Base-by-base conservation (phyloP, 2,329 filamentous ascomycete genomes). In the Dactylonectria estremocensis region DNA sequence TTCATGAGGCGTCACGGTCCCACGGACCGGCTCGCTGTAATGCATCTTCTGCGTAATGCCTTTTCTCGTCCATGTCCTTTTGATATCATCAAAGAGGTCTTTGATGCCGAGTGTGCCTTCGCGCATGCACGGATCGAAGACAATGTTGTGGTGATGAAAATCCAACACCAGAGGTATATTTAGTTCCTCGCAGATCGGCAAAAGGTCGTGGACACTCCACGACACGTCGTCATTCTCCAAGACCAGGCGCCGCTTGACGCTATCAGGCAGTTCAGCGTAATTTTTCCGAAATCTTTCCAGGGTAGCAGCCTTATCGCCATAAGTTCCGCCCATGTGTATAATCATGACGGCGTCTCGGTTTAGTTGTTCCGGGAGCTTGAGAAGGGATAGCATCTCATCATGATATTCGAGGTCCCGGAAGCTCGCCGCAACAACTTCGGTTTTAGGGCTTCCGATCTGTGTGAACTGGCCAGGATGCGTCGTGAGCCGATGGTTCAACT, bases 11-110 rank as follows among this genome's bases (percentile, higher is more conserved):
- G 95, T 97, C 46, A 97, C 88, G 1, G 95, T 94, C 1, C 68
- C 50, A 5, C 77, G 70, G 0, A 78, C 80, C 0, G 91, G 92
- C 77, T 98, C 95, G 28, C 93, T 97, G 80, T 98, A 98, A 77
- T 98, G 95, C 94, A 98, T 97, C 82, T 98, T 98, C 74, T 96
- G 95, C 2, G 86, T 95, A 71, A 97, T 98, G 1, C 87, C 84
- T 79, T 98, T 98, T 33, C 89, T 87, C 1, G 87, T 89, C 95
- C 95, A 98, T 0, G 94, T 98, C 3, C 91, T 90, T 49, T 88
- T 87, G 75, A 98, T 98, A 5, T 92, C 90, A 0, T 91, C 90
- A 68, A 89, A 96, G 0, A 97, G 82, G 0, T 79, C 76, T 55
- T 92, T 90, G 70, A 98, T 94, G 73, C 97, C 95, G 20, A 89